These are phyloP conservation scores for Coemansia sp. DNA, from an alignment of 192 early-diverging fungal species.

Conservation along the genomic window DNA sequence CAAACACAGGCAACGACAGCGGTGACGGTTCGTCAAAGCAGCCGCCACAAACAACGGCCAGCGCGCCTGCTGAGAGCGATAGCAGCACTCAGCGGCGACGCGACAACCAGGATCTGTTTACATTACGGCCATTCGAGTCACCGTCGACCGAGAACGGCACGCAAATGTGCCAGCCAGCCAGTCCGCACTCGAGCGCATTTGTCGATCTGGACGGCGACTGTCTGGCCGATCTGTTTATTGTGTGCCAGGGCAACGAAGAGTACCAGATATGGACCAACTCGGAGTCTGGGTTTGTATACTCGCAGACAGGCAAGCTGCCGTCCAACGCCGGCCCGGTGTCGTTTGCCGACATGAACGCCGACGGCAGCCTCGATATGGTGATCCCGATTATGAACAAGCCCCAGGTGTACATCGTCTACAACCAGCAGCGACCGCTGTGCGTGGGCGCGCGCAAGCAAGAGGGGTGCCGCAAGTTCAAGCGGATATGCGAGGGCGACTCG, in stretches of 20 bases:
- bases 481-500: slow-evolving; percentile 73
- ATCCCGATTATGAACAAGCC: slow-evolving; percentile 61
- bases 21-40: slow-evolving; percentile 51
- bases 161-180: slow-evolving; percentile 59
- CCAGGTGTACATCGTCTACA: slow-evolving; percentile 73
- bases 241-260: slow-evolving; percentile 58
- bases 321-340: slow-evolving; percentile 66
- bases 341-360: slow-evolving; percentile 94
- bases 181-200: slow-evolving; percentile 91
- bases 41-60: slow-evolving; percentile 44
- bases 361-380: slow-evolving; percentile 82
- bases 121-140: slow-evolving; percentile 4
- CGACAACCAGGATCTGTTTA: slow-evolving; percentile 7
- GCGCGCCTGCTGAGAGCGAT: slow-evolving; percentile 60
- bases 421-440: slow-evolving; percentile 78
- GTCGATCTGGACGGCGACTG: slow-evolving; percentile 92
- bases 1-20: slow-evolving; percentile 46
- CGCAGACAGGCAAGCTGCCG: slow-evolving; percentile 59
- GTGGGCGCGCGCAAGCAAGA: slow-evolving; percentile 43
- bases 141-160: slow-evolving; percentile 8
- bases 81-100: slow-evolving; percentile 48
- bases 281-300: slow-evolving; percentile 60
- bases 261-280: slow-evolving; percentile 78
- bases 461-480: slow-evolving; percentile 48
- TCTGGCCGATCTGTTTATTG: slow-evolving; percentile 68